Percentiles rank a stretch among this genome's conserved stretches.
Conservation (phyloP, 805 yeast species). For the Schwanniomyces polymorphus region DNA sequence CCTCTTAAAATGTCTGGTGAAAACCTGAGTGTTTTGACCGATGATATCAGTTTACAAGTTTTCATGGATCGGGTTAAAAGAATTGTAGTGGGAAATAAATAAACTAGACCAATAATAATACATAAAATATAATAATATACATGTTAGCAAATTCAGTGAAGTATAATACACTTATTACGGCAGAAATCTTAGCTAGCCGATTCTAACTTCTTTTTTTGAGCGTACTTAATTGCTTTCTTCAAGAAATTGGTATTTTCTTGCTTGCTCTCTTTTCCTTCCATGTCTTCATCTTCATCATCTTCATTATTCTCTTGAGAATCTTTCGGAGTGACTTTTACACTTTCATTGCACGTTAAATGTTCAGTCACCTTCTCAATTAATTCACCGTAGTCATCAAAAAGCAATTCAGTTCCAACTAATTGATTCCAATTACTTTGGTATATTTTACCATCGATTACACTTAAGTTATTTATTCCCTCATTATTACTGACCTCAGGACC, state of each 20-base stretch:
- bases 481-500: constrained; percentile 8
- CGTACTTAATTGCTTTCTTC: constrained; percentile 16
- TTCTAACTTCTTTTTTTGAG: constrained; percentile 5
- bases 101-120: background rate
- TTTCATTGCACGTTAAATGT: constrained; percentile 32
- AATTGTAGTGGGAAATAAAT: constrained; percentile 22
- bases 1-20: constrained; percentile 31
- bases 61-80: constrained; percentile 56
- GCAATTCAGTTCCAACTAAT: constrained; percentile 71
- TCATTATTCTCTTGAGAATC: constrained; percentile 17
- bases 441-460: constrained; percentile 45
- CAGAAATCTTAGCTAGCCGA: background rate
- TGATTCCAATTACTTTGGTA: constrained; percentile 77
- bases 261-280: constrained; percentile 7
- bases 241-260: constrained; percentile 17
- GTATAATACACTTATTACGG: background rate
- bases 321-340: constrained; percentile 21
- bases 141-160: background rate
- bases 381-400: constrained; percentile 45
- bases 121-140: background rate
- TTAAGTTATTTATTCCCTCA: constrained; percentile 24
- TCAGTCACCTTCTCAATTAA: constrained; percentile 39
- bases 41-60: constrained; percentile 57
- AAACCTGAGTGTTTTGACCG: constrained; percentile 48
- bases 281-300: constrained; percentile 11